Evolutionary conservation across 108 stramenopile genomes (phyloP), one percentile per base, ranked within the genome.

Genomic region (Conticribra guillardii): DNA sequence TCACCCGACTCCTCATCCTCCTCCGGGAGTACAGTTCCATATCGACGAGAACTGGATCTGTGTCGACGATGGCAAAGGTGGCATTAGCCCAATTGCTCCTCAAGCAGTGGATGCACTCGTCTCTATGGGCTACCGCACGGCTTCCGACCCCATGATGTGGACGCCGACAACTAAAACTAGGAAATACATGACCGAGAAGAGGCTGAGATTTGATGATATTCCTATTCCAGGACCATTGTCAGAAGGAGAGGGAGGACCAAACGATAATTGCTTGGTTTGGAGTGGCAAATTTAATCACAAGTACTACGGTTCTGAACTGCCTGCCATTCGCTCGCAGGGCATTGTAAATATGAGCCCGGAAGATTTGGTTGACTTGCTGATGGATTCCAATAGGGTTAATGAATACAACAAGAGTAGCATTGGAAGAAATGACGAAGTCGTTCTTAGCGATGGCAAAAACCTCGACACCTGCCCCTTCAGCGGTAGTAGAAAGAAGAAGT

Each of bases 371-470:
- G 88, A 89, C 41, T 65, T 93, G 54, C 53, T 93, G 15, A 82
- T 93, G 50, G 92, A 93, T 71, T 84, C 83, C 27, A 41, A 29
- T 18, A 82, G 89, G 16, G 89, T 90, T 9, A 69, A 85, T 51
- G 87, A 89, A 67, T 93, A 93, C 76, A 93, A 93, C 74, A 87
- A 88, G 46, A 78, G 87, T 29, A 88, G 84, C 62, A 74, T 86
- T 27, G 92, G 89, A 16, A 60, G 92, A 22, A 66, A 67, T 41
- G 92, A 93, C 57, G 69, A 86, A 48, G 48, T 87, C 17, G 60
- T 83, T 0, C 68, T 93, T 3, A 80, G 85, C 46, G 80, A 88
- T 23, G 79, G 79, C 51, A 69, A 80, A 47, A 57, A 85, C 4
- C 30, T 60, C 26, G 79, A 83, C 29, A 46, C 23, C 27, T 71